Evolutionary conservation across 2,329 filamentous ascomycete genomes (phyloP).

Genomic region (Cladosporium sp.): DNA sequence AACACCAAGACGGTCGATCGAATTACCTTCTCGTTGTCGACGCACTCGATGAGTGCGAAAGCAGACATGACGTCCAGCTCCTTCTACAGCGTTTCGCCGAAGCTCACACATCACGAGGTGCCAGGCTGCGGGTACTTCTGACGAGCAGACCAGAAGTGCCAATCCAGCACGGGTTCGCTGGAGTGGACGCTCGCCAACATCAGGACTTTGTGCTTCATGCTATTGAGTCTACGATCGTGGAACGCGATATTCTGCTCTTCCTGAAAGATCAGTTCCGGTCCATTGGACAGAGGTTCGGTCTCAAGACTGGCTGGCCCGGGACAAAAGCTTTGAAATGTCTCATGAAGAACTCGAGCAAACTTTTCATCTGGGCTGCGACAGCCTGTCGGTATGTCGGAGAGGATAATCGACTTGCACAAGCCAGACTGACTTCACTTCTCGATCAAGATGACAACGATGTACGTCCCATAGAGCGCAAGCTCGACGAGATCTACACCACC

Average conservation of each 20-base stretch:
- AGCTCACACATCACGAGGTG: neutral
- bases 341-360: constrained; percentile 28
- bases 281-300: constrained; percentile 14
- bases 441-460: too few relatives aligned
- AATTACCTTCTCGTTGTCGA: constrained; percentile 28
- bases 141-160: constrained; percentile 43
- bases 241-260: constrained; percentile 37
- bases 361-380: constrained; percentile 37
- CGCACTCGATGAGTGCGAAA: constrained; percentile 36
- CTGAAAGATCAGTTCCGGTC: constrained; percentile 28
- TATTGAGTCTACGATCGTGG: constrained; percentile 27
- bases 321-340: constrained; percentile 22
- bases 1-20: neutral
- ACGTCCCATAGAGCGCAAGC: constrained; percentile 2
- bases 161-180: constrained; percentile 35
- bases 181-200: constrained; percentile 24
- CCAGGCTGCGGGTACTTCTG: constrained; percentile 34
- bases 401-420: too few relatives aligned
- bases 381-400: constrained; percentile 13
- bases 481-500: constrained; percentile 28
- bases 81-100: too few relatives aligned
- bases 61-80: constrained; percentile 14
- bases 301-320: constrained; percentile 28
- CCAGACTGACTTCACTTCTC: too few relatives aligned
- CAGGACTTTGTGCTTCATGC: constrained; percentile 37